phyloP scores from a whole-genome alignment of 371 early-diverging fungal genomes.

The Syncephalastrum sp. region DNA sequence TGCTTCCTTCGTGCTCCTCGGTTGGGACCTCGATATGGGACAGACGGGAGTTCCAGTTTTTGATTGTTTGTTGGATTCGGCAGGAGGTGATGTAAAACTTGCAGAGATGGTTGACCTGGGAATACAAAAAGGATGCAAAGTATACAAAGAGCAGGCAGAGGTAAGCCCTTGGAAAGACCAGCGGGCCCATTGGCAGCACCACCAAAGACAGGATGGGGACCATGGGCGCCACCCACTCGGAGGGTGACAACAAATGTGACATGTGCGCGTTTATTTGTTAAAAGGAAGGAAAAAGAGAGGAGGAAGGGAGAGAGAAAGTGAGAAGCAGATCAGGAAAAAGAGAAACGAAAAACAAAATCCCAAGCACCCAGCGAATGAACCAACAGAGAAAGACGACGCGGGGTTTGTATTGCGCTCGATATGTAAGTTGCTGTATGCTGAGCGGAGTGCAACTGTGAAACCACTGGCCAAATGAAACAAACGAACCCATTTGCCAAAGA shows the following conservation, averaged over 20 bases:
- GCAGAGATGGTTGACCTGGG: constrained; percentile 44
- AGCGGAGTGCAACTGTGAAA: constrained; percentile 7
- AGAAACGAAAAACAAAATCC: constrained; percentile 1
- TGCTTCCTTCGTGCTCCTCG: constrained; percentile 3
- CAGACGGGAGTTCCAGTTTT: constrained; percentile 26
- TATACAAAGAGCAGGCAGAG: constrained; percentile 35
- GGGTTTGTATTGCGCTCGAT: neutral
- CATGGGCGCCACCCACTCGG: constrained; percentile 48
- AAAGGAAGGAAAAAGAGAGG: constrained; percentile 5
- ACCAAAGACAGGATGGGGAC: constrained; percentile 35
- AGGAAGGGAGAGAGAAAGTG: neutral
- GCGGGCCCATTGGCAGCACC: constrained; percentile 37
- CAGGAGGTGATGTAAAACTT: constrained; percentile 41
- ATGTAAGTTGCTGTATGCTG: neutral
- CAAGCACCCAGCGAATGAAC: neutral
- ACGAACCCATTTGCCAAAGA: too few relatives aligned
- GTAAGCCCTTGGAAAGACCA: constrained; percentile 43
- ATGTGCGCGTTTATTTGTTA: constrained; percentile 7
- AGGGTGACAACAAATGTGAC: constrained; percentile 27
- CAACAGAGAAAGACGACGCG: constrained; percentile 3
- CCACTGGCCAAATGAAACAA: neutral
- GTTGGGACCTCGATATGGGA: too few relatives aligned
- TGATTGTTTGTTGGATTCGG: constrained; percentile 30
- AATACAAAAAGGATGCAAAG: constrained; percentile 37
- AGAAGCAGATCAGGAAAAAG: constrained; percentile 5